Conservation (phyloP, 768 basidiomycete genomes). For the Cubamyces lactineus region DNA sequence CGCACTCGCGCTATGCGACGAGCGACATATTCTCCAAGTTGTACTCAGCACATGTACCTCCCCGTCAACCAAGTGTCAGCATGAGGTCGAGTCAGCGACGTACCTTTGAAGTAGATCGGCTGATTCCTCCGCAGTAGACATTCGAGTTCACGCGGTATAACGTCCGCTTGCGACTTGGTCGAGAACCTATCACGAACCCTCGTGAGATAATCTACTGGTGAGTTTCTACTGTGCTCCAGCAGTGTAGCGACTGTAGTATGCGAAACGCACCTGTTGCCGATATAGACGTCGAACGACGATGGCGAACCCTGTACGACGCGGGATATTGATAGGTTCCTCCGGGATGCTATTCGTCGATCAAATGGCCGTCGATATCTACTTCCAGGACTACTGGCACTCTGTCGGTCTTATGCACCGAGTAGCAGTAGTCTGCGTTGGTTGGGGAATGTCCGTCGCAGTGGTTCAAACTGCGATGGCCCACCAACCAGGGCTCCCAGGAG, state of each 20-base stretch:
- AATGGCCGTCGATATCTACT: conserved; percentile 1
- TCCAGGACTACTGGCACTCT: neutral
- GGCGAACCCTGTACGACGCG: neutral
- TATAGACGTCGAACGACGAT: neutral
- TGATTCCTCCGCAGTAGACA: neutral
- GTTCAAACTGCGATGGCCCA: neutral
- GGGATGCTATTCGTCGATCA: neutral
- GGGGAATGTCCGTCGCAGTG: neutral
- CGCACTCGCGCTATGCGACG: neutral
- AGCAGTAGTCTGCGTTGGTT: neutral
- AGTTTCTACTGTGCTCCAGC: neutral
- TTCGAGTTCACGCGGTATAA: neutral
- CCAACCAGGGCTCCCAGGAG: neutral
- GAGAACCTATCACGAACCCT: neutral
- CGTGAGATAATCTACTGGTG: neutral
- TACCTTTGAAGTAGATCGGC: neutral
- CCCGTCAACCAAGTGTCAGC: neutral
- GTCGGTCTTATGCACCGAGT: neutral
- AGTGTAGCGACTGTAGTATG: neutral
- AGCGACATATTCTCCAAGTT: neutral
- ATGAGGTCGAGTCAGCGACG: neutral
- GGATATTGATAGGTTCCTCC: neutral
- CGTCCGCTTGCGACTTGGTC: too few relatives aligned
- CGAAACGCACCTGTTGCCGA: neutral
- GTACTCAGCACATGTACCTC: neutral